These are phyloP conservation scores for Cyclotella atomus DNA, from an alignment of 108 stramenopile genomes.

Conservation along the genomic window DNA sequence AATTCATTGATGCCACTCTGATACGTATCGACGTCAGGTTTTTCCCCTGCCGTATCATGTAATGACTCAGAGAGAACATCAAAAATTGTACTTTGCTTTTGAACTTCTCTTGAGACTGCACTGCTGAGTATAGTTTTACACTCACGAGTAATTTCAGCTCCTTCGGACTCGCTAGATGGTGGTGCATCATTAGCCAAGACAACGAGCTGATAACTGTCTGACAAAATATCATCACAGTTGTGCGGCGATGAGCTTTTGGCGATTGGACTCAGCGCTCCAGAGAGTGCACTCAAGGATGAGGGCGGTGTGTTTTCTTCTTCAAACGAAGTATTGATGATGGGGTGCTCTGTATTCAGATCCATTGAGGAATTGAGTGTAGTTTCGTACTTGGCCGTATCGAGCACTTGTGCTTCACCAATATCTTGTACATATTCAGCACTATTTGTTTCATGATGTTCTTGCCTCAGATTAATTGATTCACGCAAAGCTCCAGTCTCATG, in stretches of 20 bases:
- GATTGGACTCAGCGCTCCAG: constrained; percentile 9
- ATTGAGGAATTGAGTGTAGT: not conserved
- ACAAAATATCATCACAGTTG: constrained; percentile 8
- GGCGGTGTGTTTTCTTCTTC: not conserved
- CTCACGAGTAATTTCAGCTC: not conserved
- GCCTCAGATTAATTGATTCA: no score
- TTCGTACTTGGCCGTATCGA: no score
- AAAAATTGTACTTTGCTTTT: not conserved
- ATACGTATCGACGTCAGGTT: no score
- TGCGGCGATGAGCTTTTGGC: constrained; percentile 23
- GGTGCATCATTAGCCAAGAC: not conserved
- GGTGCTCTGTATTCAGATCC: not conserved
- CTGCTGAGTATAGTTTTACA: not conserved
- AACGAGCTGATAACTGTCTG: not conserved
- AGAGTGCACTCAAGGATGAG: not conserved
- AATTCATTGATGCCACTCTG: no score
- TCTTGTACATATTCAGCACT: no score
- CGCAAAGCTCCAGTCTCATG: no score
- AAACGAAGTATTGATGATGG: not conserved
- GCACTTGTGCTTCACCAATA: no score
- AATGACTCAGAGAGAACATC: not conserved
- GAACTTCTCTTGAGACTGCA: not conserved
- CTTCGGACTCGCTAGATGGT: not conserved
- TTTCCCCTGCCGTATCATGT: no score
- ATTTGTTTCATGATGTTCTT: no score